Evolutionary conservation across 306 rosid species (phyloP), one percentile per base, ranked within the genome.

Genomic region (Castanea mollissima): DNA sequence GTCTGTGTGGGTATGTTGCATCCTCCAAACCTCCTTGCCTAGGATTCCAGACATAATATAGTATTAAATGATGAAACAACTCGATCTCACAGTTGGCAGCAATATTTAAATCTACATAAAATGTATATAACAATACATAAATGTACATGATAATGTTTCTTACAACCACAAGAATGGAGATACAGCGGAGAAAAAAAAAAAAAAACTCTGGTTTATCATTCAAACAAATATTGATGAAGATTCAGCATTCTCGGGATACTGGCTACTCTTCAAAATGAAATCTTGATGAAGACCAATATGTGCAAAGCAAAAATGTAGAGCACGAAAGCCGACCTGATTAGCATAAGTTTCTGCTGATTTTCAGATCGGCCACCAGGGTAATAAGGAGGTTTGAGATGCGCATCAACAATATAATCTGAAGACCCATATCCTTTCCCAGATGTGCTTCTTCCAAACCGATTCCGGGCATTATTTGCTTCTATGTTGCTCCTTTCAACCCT

Each of bases 251-350:
- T 31, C 29, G 3, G 51, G 41, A 6, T 71, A 51, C 52, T 9
- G 32, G 65, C 2, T 23, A 59, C 21, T 54, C 46, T 69, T 91
- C 88, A 92, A 81, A 92, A 87, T 3, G 98, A 90, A 81, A 91
- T 84, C 88, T 85, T 93, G 86, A 93, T 84, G 76, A 95, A 95
- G 80, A 93, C 99, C 74, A 93, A 20, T 71, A 93, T 81, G 83
- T 95, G 84, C 65, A 92, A 70, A 75, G 91, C 94, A 80, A 95
- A 88, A 83, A 93, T 91, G 83, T 95, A 93, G 71, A 93, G 92
- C 87, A 95, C 99, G 27, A 93, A 91, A 67, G 93, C 88, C 46
- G 97, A 93, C 86, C 99, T 84, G 70, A 95, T 87, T 54, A 92
- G 85, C 98, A 93, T 89, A 44, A 89, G 87, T 87, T 91, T 91